Base-by-base conservation (phyloP, 2,329 filamentous ascomycete genomes). In the Pyricularia sp. region DNA sequence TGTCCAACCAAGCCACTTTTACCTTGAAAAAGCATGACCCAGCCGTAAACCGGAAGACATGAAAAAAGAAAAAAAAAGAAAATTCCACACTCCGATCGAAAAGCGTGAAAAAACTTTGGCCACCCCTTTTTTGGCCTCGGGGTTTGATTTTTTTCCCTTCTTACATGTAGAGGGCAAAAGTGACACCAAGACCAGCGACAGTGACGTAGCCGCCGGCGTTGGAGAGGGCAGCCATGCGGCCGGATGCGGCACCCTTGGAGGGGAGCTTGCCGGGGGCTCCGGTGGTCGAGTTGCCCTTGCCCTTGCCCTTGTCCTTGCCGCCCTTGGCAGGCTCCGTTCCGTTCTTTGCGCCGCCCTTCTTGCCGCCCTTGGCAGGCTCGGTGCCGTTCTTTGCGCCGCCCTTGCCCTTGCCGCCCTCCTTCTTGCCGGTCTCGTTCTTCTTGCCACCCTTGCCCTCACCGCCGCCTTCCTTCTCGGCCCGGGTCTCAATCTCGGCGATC, bases 121-220 rank as follows among this genome's bases (percentile, higher is more conserved):
- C 11, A 2, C 33, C 33, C 33, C 10, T 36, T 36, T 36, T 14
- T 14, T 36, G 33, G 33, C 33, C 33, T 12, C 33, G 2, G 33
- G 33, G 33, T 12, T 36, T 36, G n/a, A n/a, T 36, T 12, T 12
- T 3, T 6, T 36, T 36, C 12, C 33, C 6, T 64, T 10, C 26
- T 36, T 33, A 50, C 50, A 67, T 59, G 50, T 59, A 67, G 26
- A 67, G 20, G n/a, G 50, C 36, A 20, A 67, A 67, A 17, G 66
- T 36, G 12, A 67, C 50, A 20, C 66, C 66, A 12, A 67, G 12
- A 7, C 66, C 66, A 26, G 66, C 66, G 26, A 67, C 9, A 3
- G 66, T 59, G 50, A 61, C 66, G 42, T 59, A 33, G 42, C 66
- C 50, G 42, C 66, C 66, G 14, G 31, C 66, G 50, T 30, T 50